Base-by-base conservation (phyloP, 1,284 basidiomycete species). In the Coniferiporia weirii region DNA sequence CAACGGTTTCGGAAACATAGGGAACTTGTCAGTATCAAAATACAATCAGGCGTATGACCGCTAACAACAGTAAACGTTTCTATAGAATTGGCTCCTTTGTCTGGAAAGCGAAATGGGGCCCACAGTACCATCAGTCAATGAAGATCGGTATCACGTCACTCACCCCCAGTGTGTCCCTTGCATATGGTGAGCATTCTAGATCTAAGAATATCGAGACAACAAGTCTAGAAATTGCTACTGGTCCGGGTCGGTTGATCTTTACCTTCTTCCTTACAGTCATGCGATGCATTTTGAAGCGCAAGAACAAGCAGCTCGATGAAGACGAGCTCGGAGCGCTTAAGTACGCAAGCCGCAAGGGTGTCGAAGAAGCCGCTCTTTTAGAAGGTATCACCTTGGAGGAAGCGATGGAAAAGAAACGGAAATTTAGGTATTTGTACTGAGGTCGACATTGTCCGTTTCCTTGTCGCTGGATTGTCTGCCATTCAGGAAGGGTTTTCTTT, bases 381-480 rank as follows among this genome's bases (percentile, higher is more conserved):
- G 73, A 75, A 59, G 72, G 72, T 13, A 69, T 75, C 22, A 68
- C 71, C 1, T 64, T 75, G 56, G 69, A 73, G 52, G 73, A 76
- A 58, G 74, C 73, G 4, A 54, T 75, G 47, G 68, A 67, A 53
- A 69, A 72, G 54, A 73, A 68, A 63, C 68, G 67, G 60, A 75
- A 75, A 0, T 77, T 79, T 71, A 67, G 76, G 48, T 78, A 78
- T 59, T 67, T 79, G 27, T 70, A 72, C 54, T 75, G 57, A 70
- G 2, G 27, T 27, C 27, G 27, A 5, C 2, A 27, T 27, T 27
- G 27, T 5, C 27, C 27, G 27, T 3, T 27, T 27, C 5, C 27
- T 27, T 5, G 27, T 27, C 27, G 27, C 27, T 27, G 27, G 27
- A 5, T 27, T 2, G 27, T 27, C 27, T 5, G 27, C 2, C 27